Base-by-base conservation (phyloP, 2,329 filamentous ascomycete genomes). In the Fusarium vanettenii region DNA sequence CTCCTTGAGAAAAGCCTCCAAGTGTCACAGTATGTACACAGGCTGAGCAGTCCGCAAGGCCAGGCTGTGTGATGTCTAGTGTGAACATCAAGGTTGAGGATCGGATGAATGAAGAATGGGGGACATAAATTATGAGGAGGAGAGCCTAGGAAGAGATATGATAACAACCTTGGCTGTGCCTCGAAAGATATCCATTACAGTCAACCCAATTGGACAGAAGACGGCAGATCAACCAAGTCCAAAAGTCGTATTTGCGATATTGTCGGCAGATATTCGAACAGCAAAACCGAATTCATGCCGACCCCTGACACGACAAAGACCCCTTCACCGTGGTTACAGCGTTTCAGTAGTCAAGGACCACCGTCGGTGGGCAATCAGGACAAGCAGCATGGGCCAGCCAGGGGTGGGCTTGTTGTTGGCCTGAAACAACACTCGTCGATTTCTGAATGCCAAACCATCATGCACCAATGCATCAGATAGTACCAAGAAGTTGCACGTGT, bases 281-380 rank as follows among this genome's bases (percentile, higher is more conserved):
- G 43, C 48, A 25, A 41, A 20, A 18, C 14, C 31, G 45, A 25
- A 22, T 27, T n/a, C n/a, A 25, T 29, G 59, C 18, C 5, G 55
- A 35, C 37, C 41, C 56, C 55, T 50, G 29, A 45, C 41, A 50
- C 48, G 60, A 55, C 43, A 68, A 27, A 57, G 35, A 18, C 39
- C 29, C 20, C 18, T 50, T 33, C 22, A 59, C 35, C 31, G n/a
- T 63, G 64, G 57, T 35, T 39, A 61, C 37, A 59, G 27, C 39
- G 70, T 74, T 69, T 64, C 37, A 69, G 52, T 18, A 33, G 43
- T 22, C 14, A 31, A 27, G 31, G 25, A 43, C 33, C 20, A 39
- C 22, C 31, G 10, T 41, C 39, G 18, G n/a, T 18, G 39, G 59
- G 31, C 29, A 33, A 60, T 18, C 52, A 37, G 33, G 43, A n/a